Evolutionary conservation across 306 rosid species (phyloP), one percentile per base, ranked within the genome.

Genomic region (Purshia tridentata): DNA sequence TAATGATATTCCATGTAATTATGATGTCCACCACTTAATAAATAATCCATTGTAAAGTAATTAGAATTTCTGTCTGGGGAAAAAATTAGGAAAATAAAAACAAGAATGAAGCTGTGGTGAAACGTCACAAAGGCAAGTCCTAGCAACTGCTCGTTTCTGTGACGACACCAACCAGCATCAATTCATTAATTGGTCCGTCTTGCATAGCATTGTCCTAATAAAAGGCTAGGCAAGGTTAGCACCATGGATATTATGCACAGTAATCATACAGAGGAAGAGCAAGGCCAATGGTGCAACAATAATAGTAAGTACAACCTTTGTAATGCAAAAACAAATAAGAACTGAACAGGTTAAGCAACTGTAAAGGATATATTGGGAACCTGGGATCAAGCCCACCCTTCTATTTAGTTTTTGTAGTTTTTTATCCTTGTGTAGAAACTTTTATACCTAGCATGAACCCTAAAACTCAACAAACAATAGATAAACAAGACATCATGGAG

Each of bases 311-410:
- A 56, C 4, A 4, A 20, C 62, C 14, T 5, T 12, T 56, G 62
- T 56, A 56, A 56, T 18, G 13, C 39, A 11, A 69, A 18, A 55
- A 14, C 48, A 49, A 49, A 48, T 8, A 67, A 49, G 39, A 66
- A 49, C 59, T 15, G 72, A 29, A 29, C 46, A 49, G 9, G 72
- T 29, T 41, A 10, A 23, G 72, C 29, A 49, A 67, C 58, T 49
- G 71, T 67, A 19, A 22, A 14, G 66, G 40, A 47, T 16, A 5
- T 60, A 10, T 60, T 60, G 7, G 15, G 46, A 60, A 14, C 44
- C 37, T 60, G 7, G 15, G 46, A 60, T 35, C 44, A 60, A 39
- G 19, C 37, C 65, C 42, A 59, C 65, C 18, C 41, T 49, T 49
- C 6, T 12, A 20, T 60, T 37, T 41, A 37, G 46, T 39, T 40